These are phyloP conservation scores for Phyllosticta capitalensis DNA, from an alignment of 2,329 filamentous ascomycete genomes.

Conservation along the genomic window DNA sequence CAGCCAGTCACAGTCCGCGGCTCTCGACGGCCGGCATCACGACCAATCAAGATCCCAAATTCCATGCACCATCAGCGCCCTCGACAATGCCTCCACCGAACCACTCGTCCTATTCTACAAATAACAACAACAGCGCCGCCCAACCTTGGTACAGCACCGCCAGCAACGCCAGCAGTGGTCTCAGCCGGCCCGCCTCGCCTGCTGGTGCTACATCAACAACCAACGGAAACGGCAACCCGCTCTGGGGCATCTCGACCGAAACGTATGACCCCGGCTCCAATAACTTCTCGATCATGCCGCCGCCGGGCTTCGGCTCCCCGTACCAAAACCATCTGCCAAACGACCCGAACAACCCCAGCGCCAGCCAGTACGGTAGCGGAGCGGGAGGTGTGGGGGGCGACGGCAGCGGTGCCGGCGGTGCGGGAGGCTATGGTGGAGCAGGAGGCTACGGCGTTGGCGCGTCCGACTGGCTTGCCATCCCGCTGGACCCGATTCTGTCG, in stretches of 20 bases:
- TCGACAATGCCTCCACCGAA: slow-evolving; percentile 8
- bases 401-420: slow-evolving; percentile 6
- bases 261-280: slow-evolving; percentile 35
- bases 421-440: slow-evolving; percentile 12
- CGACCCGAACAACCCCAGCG: slow-evolving; percentile 12
- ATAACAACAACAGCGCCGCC: background rate
- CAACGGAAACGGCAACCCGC: slow-evolving; percentile 21
- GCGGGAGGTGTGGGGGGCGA: slow-evolving; percentile 6
- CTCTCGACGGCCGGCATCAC: slow-evolving; percentile 14
- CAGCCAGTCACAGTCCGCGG: slow-evolving; percentile 3
- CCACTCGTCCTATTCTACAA: background rate
- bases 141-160: slow-evolving; percentile 33
- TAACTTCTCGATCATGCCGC: slow-evolving; percentile 40
- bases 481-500: slow-evolving; percentile 50
- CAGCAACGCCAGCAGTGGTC: slow-evolving; percentile 33
- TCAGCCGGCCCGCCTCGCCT: slow-evolving; percentile 39
- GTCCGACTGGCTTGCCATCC: slow-evolving; percentile 53
- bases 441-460: slow-evolving; percentile 17
- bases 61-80: background rate
- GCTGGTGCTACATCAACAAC: slow-evolving; percentile 15
- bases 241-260: slow-evolving; percentile 36
- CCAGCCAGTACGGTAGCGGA: slow-evolving; percentile 14
- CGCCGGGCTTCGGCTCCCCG: slow-evolving; percentile 22
- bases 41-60: slow-evolving; percentile 5
- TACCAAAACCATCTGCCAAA: slow-evolving; percentile 4